A percentile compares a stretch with the other conserved stretches of the same genome.
Conservation (phyloP, 352 stramenopile species). For the Pythium insidiosum region DNA sequence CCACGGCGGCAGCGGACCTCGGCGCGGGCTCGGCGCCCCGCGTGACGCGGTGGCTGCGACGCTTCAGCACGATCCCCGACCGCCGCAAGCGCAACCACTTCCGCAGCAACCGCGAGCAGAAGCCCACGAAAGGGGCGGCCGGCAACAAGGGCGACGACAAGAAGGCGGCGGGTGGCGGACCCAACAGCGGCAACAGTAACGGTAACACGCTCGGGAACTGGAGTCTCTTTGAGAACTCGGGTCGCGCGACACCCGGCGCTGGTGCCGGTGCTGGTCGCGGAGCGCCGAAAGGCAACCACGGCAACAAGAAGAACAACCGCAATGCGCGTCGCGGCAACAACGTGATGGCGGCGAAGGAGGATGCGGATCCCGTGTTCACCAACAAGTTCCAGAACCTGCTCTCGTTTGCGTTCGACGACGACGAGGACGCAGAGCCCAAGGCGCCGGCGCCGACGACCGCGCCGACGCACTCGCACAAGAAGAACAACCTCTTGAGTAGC, state of each 20-base stretch:
- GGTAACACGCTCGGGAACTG: slow-evolving; percentile 12
- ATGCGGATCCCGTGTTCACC: slow-evolving; percentile 41
- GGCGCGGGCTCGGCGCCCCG: background rate
- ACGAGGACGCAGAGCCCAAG: slow-evolving; percentile 16
- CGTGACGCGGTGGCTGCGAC: slow-evolving; percentile 8
- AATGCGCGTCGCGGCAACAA: slow-evolving; percentile 1
- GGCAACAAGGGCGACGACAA: background rate
- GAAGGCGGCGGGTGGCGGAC: background rate
- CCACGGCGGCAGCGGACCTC: no score
- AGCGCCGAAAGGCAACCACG: background rate
- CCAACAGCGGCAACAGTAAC: slow-evolving; percentile 8
- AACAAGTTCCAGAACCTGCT: slow-evolving; percentile 84
- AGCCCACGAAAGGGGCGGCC: slow-evolving; percentile 12
- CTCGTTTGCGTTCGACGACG: slow-evolving; percentile 60
- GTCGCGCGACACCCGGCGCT: background rate
- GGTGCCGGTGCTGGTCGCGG: background rate
- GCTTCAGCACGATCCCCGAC: slow-evolving; percentile 33
- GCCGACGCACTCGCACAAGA: background rate
- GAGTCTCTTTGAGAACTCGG: slow-evolving; percentile 19
- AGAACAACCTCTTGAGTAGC: background rate
- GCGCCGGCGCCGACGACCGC: background rate
- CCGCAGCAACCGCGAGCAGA: slow-evolving; percentile 34
- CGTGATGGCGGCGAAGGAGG: slow-evolving; percentile 9
- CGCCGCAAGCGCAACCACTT: slow-evolving; percentile 46
- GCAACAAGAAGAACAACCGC: slow-evolving; percentile 19